Evolutionary conservation across 192 early-diverging fungal genomes (phyloP).

Genomic region (Paraglomus brasilianum): DNA sequence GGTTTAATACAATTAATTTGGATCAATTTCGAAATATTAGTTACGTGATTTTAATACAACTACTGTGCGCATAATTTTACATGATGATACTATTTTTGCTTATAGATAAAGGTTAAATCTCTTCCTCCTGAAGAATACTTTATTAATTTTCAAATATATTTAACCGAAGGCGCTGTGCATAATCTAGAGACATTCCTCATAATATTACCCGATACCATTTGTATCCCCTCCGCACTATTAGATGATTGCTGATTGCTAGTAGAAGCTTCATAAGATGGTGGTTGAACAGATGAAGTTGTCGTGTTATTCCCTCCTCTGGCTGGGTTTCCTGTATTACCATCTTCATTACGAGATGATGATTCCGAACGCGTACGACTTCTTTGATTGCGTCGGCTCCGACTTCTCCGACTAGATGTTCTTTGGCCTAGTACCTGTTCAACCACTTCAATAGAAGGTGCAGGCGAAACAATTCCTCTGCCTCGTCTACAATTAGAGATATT

Average conservation of each 20-base stretch:
- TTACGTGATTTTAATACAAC: constrained; percentile 9
- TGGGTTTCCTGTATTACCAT: constrained; percentile 4
- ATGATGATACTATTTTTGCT: constrained; percentile 12
- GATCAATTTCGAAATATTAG: constrained; percentile 10
- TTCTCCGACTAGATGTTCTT: background rate
- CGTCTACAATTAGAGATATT: constrained; percentile 1
- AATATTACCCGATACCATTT: constrained; percentile 11
- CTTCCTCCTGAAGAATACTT: background rate
- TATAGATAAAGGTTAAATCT: constrained; percentile 9
- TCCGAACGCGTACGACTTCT: background rate
- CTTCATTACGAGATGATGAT: constrained; percentile 2
- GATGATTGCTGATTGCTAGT: constrained; percentile 2
- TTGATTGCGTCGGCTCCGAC: constrained; percentile 1
- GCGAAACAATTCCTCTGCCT: constrained; percentile 4
- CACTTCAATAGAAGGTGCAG: background rate
- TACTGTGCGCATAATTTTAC: constrained; percentile 12
- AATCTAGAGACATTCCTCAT: constrained; percentile 11
- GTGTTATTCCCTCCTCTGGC: background rate
- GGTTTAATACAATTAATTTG: constrained; percentile 6
- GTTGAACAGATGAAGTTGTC: constrained; percentile 1
- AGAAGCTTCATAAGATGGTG: background rate
- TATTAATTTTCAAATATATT: constrained; percentile 9
- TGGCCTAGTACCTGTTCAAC: constrained; percentile 3
- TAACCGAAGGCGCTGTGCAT: background rate
- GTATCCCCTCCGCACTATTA: constrained; percentile 1